Evolutionary conservation across 2,329 filamentous ascomycete genomes (phyloP), one percentile per base, ranked within the genome.

Genomic region (Colletotrichum phormii): DNA sequence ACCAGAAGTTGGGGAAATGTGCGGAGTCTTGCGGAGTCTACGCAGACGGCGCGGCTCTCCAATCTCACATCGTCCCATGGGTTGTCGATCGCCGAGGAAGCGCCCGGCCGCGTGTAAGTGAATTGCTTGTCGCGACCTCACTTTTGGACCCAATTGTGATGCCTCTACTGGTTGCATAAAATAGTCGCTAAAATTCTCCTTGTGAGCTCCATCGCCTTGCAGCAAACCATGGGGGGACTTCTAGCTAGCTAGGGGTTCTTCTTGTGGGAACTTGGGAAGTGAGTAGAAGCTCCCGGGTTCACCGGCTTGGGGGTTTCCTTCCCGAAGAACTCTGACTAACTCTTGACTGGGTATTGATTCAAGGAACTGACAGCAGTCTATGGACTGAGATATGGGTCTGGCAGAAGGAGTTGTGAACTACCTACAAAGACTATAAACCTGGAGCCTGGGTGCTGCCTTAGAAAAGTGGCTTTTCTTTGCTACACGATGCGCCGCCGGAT

Each of bases 1-100:
- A 18, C 15, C 51, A 35, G 49, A 37, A 11, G 58, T 71, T 68
- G 42, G 65, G 55, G 53, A 12, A 59, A 22, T 18, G 51, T 72
- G 69, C 70, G 70, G 70, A 72, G 70, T 69, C 59, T 69, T 58
- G 69, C 69, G 69, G 69, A 72, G 64, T 62, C 26, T 58, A 49
- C 35, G 51, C n/a, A 31, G 37, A 26, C 51, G 64, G 58, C 65
- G 58, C 59, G 37, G 65, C 58, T 64, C 64, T 42, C 13, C 37
- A 15, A 42, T 7, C 37, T 53, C 13, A 13, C 29, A 24, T 42
- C 31, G 18, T 58, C 51, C 64, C 42, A 64, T 69, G 65, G 35
- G 64, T 33, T 13, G 69, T 54, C 31, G 58, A 63, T 68, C 69
- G 35, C 64, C 58, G 31, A 68, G 29, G 33, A 71, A 62, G 35